phyloP scores from a whole-genome alignment of 768 basidiomycete species.

The Rhodotorula kratochvilovae region DNA sequence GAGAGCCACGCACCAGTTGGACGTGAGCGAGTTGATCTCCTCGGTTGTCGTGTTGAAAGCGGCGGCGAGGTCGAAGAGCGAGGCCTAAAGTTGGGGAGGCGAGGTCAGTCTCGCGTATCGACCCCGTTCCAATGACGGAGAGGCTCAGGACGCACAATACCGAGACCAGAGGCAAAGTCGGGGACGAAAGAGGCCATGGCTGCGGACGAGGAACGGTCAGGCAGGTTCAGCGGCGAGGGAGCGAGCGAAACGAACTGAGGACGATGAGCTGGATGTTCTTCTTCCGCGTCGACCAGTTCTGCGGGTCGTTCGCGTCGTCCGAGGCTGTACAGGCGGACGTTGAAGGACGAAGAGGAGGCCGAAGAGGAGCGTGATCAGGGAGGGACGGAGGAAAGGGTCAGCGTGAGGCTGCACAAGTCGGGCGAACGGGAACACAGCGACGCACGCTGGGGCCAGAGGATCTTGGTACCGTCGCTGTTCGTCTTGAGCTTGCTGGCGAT shows the following conservation, averaged over 20 bases:
- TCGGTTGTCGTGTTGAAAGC: slow-evolving; percentile 58
- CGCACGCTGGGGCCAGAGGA: slow-evolving; percentile 61
- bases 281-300: slow-evolving; percentile 49
- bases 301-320: slow-evolving; percentile 61
- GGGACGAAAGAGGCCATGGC: slow-evolving; percentile 64
- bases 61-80: slow-evolving; percentile 59
- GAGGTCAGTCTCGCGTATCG: too few relatives aligned
- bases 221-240: too few relatives aligned
- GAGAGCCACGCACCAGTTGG: slow-evolving; percentile 50
- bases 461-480: slow-evolving; percentile 56
- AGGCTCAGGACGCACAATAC: slow-evolving; percentile 49
- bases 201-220: neutral
- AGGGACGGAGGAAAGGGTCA: neutral
- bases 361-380: too few relatives aligned
- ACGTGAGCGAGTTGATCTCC: slow-evolving; percentile 62
- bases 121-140: too few relatives aligned
- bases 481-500: slow-evolving; percentile 60
- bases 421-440: neutral
- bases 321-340: too few relatives aligned
- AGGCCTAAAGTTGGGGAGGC: slow-evolving; percentile 45
- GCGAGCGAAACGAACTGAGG: slow-evolving; percentile 46
- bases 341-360: too few relatives aligned
- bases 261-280: slow-evolving; percentile 53
- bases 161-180: slow-evolving; percentile 65
- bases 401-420: too few relatives aligned